A percentile compares a stretch with the other conserved stretches of the same genome.
phyloP scores from a whole-genome alignment of 1,284 basidiomycete species.

The Rhodotorula sp. region DNA sequence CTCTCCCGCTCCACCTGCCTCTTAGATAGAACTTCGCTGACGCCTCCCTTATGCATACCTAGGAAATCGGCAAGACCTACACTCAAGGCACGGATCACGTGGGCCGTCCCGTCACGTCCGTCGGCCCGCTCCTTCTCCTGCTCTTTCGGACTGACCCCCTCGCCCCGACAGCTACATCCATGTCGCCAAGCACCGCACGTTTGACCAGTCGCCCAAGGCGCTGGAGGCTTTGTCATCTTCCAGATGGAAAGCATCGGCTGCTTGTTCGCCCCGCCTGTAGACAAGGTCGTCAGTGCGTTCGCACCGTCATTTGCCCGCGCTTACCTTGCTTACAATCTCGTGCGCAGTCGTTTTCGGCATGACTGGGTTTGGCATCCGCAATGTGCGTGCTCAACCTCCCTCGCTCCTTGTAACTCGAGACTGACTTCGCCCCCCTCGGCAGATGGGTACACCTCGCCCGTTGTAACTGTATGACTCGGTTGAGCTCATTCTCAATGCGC shows the following conservation, averaged over 20 bases:
- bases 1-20: not conserved
- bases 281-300: constrained; percentile 47
- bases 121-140: not conserved
- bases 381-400: constrained; percentile 6
- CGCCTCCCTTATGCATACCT: accelerated
- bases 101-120: constrained; percentile 49
- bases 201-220: constrained; percentile 48
- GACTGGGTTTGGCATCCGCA: constrained; percentile 44
- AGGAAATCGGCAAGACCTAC: constrained; percentile 49
- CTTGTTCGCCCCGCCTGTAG: constrained; percentile 49
- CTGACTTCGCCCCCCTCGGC: not conserved
- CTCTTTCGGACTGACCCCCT: not conserved
- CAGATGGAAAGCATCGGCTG: constrained; percentile 51
- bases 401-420: not conserved
- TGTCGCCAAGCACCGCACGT: constrained; percentile 41
- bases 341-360: constrained; percentile 49
- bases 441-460: not conserved
- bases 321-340: not conserved
- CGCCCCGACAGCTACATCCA: constrained; percentile 30
- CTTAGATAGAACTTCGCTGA: too few species aligned
- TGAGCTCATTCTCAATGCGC: not conserved
- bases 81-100: constrained; percentile 50
- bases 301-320: not conserved
- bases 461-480: too few species aligned
- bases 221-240: constrained; percentile 49